Evolutionary conservation across 352 stramenopile genomes (phyloP).

Genomic region (Globisporangium alternatum): DNA sequence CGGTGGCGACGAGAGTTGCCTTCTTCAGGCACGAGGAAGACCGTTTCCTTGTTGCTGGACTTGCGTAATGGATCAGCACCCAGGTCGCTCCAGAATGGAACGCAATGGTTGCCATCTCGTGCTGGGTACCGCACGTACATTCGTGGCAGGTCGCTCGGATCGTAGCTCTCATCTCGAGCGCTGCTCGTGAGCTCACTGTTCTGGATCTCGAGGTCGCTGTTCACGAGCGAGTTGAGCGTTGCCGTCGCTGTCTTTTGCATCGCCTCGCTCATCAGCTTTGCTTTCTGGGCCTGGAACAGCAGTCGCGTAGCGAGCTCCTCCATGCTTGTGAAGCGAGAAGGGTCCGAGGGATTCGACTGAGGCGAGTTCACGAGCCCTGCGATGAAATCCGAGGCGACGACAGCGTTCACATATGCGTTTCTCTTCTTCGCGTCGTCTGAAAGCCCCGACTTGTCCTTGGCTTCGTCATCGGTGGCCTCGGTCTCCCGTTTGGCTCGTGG

Average conservation of each 20-base stretch:
- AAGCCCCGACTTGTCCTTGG: background rate
- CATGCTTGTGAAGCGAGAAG: constrained; percentile 20
- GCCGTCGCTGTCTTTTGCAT: constrained; percentile 21
- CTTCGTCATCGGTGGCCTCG: background rate
- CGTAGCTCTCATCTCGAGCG: constrained; percentile 3
- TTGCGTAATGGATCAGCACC: background rate
- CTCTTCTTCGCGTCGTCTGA: constrained; percentile 1
- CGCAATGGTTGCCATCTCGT: background rate
- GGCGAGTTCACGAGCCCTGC: constrained; percentile 25
- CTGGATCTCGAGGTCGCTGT: background rate
- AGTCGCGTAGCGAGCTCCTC: constrained; percentile 14
- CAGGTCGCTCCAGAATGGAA: constrained; percentile 13
- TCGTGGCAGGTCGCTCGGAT: constrained; percentile 15
- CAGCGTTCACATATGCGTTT: background rate
- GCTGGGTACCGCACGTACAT: constrained; percentile 5
- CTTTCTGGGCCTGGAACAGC: constrained; percentile 43
- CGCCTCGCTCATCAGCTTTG: constrained; percentile 29
- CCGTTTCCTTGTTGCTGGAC: too few relatives aligned
- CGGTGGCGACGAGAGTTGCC: background rate
- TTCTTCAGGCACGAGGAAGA: background rate
- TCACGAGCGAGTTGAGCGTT: constrained; percentile 7
- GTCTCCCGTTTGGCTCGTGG: background rate
- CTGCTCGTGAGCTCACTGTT: background rate
- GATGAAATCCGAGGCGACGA: constrained; percentile 10
- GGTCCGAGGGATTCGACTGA: constrained; percentile 23